A percentile compares a stretch with the other conserved stretches of the same genome.
phyloP scores from a whole-genome alignment of 805 yeast genomes.

The Lachancea thermotolerans region DNA sequence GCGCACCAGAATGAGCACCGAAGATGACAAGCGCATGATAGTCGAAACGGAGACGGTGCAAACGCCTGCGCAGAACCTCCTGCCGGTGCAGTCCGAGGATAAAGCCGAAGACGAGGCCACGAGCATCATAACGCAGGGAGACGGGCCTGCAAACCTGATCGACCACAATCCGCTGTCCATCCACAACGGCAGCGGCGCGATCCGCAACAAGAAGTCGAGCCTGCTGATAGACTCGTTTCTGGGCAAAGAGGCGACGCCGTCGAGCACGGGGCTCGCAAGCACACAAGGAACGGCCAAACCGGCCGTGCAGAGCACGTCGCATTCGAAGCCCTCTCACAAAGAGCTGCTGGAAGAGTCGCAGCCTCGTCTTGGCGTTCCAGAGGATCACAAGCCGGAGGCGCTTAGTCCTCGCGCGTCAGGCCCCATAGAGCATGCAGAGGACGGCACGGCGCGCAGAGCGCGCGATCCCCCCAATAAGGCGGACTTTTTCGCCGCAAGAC shows the following conservation, averaged over 20 bases:
- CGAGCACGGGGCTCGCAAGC: not conserved
- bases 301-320: too few species aligned
- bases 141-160: conserved; percentile 24
- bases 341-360: conserved; percentile 1
- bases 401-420: not conserved
- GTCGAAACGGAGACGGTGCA: conserved; percentile 62
- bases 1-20: conserved; percentile 11
- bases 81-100: conserved; percentile 25
- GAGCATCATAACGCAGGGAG: conserved; percentile 4
- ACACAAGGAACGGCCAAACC: too few species aligned
- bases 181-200: conserved; percentile 24
- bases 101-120: conserved; percentile 11
- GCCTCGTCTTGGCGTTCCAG: not conserved
- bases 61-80: conserved; percentile 34
- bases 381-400: not conserved
- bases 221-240: conserved; percentile 22
- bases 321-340: not conserved
- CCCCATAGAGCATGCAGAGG: not conserved
- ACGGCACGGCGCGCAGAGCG: conserved; percentile 1
- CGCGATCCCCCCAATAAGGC: conserved; percentile 50
- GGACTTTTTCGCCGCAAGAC: conserved; percentile 88
- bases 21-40: conserved; percentile 36
- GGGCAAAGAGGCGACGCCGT: conserved; percentile 5
- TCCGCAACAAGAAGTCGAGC: conserved; percentile 34
- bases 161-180: conserved; percentile 26